These are phyloP conservation scores for Gastrodia elata DNA, from an alignment of 106 monocot species.

Conservation along the genomic window DNA sequence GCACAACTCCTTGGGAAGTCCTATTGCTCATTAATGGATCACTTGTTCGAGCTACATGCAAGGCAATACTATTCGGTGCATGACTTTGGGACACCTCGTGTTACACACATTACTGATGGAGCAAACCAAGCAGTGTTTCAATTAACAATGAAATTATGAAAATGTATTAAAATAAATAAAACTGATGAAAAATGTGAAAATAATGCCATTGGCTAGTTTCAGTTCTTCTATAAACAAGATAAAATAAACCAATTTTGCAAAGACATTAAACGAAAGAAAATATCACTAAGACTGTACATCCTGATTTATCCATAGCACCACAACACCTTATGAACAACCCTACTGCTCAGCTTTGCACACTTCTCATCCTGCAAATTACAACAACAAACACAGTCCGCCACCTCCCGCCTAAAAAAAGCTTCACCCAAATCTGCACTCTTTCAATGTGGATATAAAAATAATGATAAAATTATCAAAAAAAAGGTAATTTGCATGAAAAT, in stretches of 20 bases:
- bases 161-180: not conserved
- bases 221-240: not conserved
- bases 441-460: not conserved
- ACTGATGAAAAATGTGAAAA: not conserved
- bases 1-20: too few relatives aligned
- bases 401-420: not conserved
- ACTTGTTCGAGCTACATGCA: too few relatives aligned
- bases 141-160: too few relatives aligned
- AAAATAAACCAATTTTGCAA: not conserved
- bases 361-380: not conserved
- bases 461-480: not conserved
- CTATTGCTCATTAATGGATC: too few relatives aligned
- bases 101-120: too few relatives aligned
- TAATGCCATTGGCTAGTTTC: not conserved
- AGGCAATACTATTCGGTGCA: too few relatives aligned
- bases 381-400: not conserved
- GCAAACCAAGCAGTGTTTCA: too few relatives aligned
- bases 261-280: too few relatives aligned
- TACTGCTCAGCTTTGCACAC: not conserved
- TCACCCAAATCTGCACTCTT: not conserved
- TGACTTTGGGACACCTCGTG: too few relatives aligned
- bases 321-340: not conserved
- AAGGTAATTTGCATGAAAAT: not conserved
- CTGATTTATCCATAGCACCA: constrained; percentile 2
- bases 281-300: not conserved